phyloP scores from a whole-genome alignment of 78 protist species.

The Bigelowiella natans region DNA sequence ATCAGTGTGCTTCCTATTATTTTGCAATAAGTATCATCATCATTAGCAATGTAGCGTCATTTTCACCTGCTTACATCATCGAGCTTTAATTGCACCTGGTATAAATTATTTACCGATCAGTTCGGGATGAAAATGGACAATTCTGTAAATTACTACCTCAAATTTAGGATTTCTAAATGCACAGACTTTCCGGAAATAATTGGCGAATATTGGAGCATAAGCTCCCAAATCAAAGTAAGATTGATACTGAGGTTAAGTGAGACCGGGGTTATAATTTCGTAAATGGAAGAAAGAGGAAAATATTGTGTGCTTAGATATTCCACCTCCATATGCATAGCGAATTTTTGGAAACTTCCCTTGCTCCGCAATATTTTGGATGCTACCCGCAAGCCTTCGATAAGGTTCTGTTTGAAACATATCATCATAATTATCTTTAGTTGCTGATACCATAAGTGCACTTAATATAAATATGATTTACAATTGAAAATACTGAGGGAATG shows the following conservation, averaged over 20 bases:
- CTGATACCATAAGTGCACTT: not conserved
- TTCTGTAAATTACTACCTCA: too few species aligned
- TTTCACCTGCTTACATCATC: too few species aligned
- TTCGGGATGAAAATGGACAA: too few species aligned
- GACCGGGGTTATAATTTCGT: not conserved
- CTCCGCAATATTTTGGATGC: not conserved
- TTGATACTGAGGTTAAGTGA: not conserved
- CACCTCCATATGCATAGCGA: not conserved
- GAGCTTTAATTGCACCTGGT: too few species aligned
- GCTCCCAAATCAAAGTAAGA: not conserved
- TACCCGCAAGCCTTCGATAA: not conserved
- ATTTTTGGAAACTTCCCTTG: not conserved
- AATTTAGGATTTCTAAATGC: not conserved
- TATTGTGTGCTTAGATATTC: not conserved
- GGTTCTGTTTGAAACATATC: not conserved
- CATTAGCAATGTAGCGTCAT: too few species aligned
- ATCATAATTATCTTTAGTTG: not conserved
- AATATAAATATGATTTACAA: not conserved
- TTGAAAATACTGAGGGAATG: not conserved
- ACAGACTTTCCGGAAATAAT: not conserved
- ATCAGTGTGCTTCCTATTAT: too few species aligned
- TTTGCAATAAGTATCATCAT: too few species aligned
- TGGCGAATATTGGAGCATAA: not conserved
- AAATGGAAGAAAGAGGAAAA: not conserved
- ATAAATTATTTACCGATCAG: too few species aligned